These are phyloP conservation scores for Boletus speciosus DNA, from an alignment of 768 basidiomycete genomes.

Conservation along the genomic window DNA sequence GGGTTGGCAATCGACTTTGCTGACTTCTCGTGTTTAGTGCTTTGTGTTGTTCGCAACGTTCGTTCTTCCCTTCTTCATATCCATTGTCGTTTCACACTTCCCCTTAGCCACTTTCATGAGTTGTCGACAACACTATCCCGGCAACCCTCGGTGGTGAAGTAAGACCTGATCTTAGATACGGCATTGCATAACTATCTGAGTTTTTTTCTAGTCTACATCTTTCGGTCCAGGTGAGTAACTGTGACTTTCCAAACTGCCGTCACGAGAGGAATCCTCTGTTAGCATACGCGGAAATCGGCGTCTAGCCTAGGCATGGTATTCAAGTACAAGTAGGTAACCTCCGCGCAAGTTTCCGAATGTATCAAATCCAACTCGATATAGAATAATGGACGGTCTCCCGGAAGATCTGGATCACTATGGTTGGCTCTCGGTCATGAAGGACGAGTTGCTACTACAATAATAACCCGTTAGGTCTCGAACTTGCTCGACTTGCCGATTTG, in stretches of 20 bases:
- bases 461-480: conserved; percentile 66
- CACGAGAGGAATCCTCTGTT: not conserved
- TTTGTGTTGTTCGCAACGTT: conserved; percentile 93
- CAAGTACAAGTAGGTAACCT: conserved; percentile 62
- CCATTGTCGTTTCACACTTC: conserved; percentile 1
- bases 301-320: conserved; percentile 68
- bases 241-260: not conserved
- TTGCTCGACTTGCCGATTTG: conserved; percentile 84
- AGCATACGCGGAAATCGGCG: conserved; percentile 54
- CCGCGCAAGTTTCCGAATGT: not conserved
- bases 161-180: conserved; percentile 21
- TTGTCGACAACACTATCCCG: conserved; percentile 70
- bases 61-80: conserved; percentile 12
- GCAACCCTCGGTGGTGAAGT: conserved; percentile 82
- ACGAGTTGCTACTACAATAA: not conserved
- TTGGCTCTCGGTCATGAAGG: conserved; percentile 26
- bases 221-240: conserved; percentile 60
- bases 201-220: conserved; percentile 63
- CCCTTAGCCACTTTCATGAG: conserved; percentile 71
- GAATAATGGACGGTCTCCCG: conserved; percentile 70
- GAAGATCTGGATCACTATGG: conserved; percentile 72
- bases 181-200: not conserved
- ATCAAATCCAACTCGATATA: conserved; percentile 24
- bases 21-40: conserved; percentile 41
- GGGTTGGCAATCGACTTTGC: not conserved